Base-by-base conservation (phyloP, 768 basidiomycete genomes). In the Mycena indigotica region DNA sequence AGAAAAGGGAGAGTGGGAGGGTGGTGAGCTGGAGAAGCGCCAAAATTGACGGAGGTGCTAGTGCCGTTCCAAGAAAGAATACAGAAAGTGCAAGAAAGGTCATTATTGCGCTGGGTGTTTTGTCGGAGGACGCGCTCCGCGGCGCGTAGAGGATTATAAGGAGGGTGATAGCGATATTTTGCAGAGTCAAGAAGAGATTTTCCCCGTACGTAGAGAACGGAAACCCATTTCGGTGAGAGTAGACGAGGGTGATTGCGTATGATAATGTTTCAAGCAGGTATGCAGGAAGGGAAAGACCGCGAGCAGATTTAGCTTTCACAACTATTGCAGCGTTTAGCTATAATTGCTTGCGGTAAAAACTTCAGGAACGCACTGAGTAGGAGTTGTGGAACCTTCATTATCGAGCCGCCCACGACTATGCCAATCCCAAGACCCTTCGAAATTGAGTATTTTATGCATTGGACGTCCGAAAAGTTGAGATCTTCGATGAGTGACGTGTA, bases 171-270 rank as follows among this genome's bases (percentile, higher is more conserved):
- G 91, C 59, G 65, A 88, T 78, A 76, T 96, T 94, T 73, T 96
- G 94, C 57, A 94, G 67, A 28, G 92, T 87, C 49, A 98, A 82
- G 84, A 98, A 98, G 55, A 95, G 70, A 77, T 96, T 98, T 73
- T 99, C 97, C 67, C 97, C 97, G 58, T 98, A 99, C 0, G 97
- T 98, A 19, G 92, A 93, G 79, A 98, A 97, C 0, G 97, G 94
- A 73, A 95, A 98, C 23, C 78, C 72, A 67, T 93, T 89, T 23
- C 93, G 81, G 65, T 84, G 85, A 2, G 95, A 89, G 74, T 98
- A 99, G 12, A 86, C 85, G 25, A 95, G 82, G 0, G 87, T 94
- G 66, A 99, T 95, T 25, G 88, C 89, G 65, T 97, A 97, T 0
- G 92, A 83, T 26, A 91, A 77, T 0, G 96, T 98, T 69, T 98